Evolutionary conservation across 2,329 filamentous ascomycete species (phyloP).

Genomic region (Fusarium veterinarium): DNA sequence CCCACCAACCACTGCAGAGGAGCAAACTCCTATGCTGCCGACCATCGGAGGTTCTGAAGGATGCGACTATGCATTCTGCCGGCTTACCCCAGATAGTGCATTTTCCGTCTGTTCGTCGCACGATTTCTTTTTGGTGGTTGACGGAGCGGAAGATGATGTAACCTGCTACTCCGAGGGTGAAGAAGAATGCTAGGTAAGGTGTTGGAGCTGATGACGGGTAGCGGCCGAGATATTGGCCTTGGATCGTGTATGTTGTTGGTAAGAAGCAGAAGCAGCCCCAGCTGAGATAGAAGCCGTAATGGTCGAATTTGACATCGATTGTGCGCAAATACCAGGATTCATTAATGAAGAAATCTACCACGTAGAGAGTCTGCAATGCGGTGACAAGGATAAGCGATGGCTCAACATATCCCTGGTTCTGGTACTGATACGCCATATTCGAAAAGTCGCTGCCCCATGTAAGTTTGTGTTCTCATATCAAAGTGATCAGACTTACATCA

Average conservation of each 20-base stretch:
- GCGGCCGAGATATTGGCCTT: slow-evolving; percentile 58
- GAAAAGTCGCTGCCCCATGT: slow-evolving; percentile 40
- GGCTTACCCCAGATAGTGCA: slow-evolving; percentile 58
- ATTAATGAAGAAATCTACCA: slow-evolving; percentile 61
- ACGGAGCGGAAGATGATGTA: slow-evolving; percentile 58
- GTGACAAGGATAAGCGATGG: slow-evolving; percentile 55
- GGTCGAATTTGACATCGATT: slow-evolving; percentile 58
- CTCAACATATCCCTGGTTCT: slow-evolving; percentile 53
- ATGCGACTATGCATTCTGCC: slow-evolving; percentile 52
- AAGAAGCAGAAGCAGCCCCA: slow-evolving; percentile 60
- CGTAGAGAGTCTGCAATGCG: slow-evolving; percentile 57
- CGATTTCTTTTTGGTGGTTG: slow-evolving; percentile 58
- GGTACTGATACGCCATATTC: slow-evolving; percentile 54
- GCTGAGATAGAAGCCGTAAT: slow-evolving; percentile 57
- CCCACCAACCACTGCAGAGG: slow-evolving; percentile 48
- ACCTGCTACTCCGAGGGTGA: slow-evolving; percentile 43
- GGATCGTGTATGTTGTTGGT: slow-evolving; percentile 59
- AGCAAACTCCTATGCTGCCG: slow-evolving; percentile 50
- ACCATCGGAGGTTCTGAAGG: slow-evolving; percentile 56
- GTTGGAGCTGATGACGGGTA: slow-evolving; percentile 52
- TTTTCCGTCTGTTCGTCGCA: slow-evolving; percentile 53
- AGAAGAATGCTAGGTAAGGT: slow-evolving; percentile 38
- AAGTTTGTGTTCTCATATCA: slow-evolving; percentile 29
- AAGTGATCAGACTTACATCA: slow-evolving; percentile 49
- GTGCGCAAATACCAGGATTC: slow-evolving; percentile 62